These are phyloP conservation scores for Beauveria caledonica DNA, from an alignment of 2,329 filamentous ascomycete species.

Conservation along the genomic window DNA sequence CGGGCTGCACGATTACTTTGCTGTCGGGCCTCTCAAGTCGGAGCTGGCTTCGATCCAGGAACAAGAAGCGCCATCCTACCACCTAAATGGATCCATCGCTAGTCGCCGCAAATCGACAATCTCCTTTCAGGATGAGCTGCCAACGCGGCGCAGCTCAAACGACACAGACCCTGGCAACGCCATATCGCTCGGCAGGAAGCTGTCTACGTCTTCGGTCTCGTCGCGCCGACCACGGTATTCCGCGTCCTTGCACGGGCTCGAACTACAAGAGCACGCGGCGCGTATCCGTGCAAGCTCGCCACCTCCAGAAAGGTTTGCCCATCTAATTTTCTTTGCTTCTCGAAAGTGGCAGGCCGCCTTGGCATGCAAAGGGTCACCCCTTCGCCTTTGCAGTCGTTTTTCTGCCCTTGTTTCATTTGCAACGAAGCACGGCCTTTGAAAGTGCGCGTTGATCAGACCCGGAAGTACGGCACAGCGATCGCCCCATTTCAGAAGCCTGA, in stretches of 20 bases:
- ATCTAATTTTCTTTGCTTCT: constrained; percentile 4
- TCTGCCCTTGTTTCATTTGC: constrained; percentile 4
- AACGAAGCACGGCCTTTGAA: neutral
- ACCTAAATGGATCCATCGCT: neutral
- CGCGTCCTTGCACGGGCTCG: constrained; percentile 38
- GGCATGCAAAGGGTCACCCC: constrained; percentile 6
- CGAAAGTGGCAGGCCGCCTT: neutral
- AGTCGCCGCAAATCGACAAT: constrained; percentile 25
- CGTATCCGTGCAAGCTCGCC: constrained; percentile 41
- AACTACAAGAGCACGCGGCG: constrained; percentile 34
- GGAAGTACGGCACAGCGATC: constrained; percentile 9
- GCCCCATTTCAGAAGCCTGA: constrained; percentile 9
- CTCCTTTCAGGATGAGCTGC: constrained; percentile 27
- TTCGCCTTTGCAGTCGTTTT: neutral
- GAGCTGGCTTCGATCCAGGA: constrained; percentile 10
- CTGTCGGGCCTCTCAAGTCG: constrained; percentile 10
- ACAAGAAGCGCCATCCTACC: constrained; percentile 14
- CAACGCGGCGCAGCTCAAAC: constrained; percentile 19
- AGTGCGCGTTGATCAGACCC: neutral
- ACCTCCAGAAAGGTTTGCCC: constrained; percentile 39
- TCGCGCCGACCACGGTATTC: constrained; percentile 38
- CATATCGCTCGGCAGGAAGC: constrained; percentile 31
- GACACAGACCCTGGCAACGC: constrained; percentile 19
- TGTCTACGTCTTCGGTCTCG: constrained; percentile 39
- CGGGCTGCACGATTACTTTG: constrained; percentile 21